Percentiles rank a stretch among this genome's conserved stretches.
These are phyloP conservation scores for Boletus sp. DNA, from an alignment of 1,284 basidiomycete genomes.

Conservation along the genomic window DNA sequence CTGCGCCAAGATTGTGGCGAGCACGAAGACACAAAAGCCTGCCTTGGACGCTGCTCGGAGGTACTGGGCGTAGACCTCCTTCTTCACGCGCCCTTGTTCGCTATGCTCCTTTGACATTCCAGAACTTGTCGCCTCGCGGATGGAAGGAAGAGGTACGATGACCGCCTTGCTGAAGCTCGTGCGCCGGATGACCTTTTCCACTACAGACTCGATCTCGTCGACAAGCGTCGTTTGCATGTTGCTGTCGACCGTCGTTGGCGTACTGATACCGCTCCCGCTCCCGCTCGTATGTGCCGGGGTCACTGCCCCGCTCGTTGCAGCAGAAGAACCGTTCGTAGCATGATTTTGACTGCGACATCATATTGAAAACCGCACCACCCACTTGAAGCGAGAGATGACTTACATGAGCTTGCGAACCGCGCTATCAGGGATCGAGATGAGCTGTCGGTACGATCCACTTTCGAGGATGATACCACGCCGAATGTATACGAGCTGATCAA, in stretches of 20 bases:
- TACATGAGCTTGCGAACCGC: constrained; percentile 84
- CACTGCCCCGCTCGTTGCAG: constrained; percentile 46
- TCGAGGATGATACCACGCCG: constrained; percentile 86
- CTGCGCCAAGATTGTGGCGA: constrained; percentile 57
- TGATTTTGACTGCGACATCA: constrained; percentile 14
- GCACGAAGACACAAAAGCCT: constrained; percentile 69
- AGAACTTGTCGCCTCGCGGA: constrained; percentile 37
- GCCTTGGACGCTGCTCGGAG: constrained; percentile 74
- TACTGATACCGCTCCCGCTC: constrained; percentile 45
- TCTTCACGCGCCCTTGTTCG: constrained; percentile 83
- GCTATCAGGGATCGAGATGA: constrained; percentile 63
- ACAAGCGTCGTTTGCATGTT: constrained; percentile 22
- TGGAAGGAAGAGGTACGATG: constrained; percentile 37
- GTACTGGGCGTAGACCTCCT: constrained; percentile 75
- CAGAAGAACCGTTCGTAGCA: constrained; percentile 40
- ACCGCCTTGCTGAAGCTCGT: constrained; percentile 50
- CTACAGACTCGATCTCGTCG: constrained; percentile 15
- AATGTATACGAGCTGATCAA: constrained; percentile 79
- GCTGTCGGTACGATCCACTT: constrained; percentile 63
- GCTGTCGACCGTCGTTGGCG: constrained; percentile 32
- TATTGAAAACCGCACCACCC: not conserved
- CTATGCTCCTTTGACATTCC: constrained; percentile 73
- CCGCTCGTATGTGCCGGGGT: constrained; percentile 51
- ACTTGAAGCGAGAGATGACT: constrained; percentile 26
- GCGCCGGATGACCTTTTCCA: constrained; percentile 25